These are phyloP conservation scores for Leptographium radiaticola DNA, from an alignment of 2,329 filamentous ascomycete genomes.

Conservation along the genomic window DNA sequence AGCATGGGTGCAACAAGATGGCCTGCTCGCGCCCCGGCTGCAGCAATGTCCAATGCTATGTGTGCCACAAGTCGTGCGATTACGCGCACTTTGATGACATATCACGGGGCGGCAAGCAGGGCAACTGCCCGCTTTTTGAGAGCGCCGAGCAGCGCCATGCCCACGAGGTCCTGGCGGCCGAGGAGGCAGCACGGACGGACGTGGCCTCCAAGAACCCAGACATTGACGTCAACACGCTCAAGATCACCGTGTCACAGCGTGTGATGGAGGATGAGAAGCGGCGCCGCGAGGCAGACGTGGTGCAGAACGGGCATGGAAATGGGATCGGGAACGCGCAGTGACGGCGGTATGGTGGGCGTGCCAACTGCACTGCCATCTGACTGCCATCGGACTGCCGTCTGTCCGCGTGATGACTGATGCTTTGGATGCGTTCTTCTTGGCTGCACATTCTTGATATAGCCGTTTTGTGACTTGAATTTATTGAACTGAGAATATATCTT, in stretches of 20 bases:
- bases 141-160: slow-evolving; percentile 45
- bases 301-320: background rate
- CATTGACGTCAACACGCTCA: slow-evolving; percentile 41
- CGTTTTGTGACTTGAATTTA: background rate
- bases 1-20: slow-evolving; percentile 75
- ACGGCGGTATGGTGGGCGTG: no score
- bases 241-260: slow-evolving; percentile 43
- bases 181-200: slow-evolving; percentile 41
- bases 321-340: no score
- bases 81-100: slow-evolving; percentile 60
- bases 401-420: no score
- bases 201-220: slow-evolving; percentile 46
- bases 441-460: no score
- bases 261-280: slow-evolving; percentile 30
- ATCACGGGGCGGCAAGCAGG: slow-evolving; percentile 29
- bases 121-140: slow-evolving; percentile 58
- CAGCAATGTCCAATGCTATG: slow-evolving; percentile 47
- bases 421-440: no score
- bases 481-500: background rate
- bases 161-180: slow-evolving; percentile 49
- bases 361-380: background rate
- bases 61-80: slow-evolving; percentile 53
- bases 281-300: slow-evolving; percentile 9
- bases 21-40: slow-evolving; percentile 46
- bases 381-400: background rate